Evolutionary conservation across 75 land plant species (phyloP), one percentile per base, ranked within the genome.

Genomic region (Selaginella moellendorffii): DNA sequence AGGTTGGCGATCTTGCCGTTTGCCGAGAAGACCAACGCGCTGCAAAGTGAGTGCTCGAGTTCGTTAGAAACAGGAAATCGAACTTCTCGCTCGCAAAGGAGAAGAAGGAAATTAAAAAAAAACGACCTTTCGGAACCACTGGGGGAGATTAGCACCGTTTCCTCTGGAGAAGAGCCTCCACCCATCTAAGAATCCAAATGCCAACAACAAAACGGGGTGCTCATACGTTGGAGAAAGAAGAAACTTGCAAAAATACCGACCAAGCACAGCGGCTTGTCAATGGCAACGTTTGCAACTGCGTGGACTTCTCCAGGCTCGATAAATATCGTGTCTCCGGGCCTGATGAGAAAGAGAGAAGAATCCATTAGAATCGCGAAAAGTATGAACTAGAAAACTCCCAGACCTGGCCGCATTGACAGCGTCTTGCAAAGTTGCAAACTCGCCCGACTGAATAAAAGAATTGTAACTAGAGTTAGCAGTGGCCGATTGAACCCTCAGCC

Each of bases 271-370:
- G 96, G 99, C 76, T 89, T 95, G 53, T 74, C 75, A 31, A 95
- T 86, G 68, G 75, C 81, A 56, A 95, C 74, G 64, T 89, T 86
- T 30, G 77, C 71, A 31, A 77, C 79, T 28, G 61, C 46, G 74
- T 95, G 90, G 31, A 31, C 74, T 25, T 68, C 82, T 51, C 96
- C 96, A 52, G 90, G 60, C 23, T 77, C 78, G 64, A 95, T 82
- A 2, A 95, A 69, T 54, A 95, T 82, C 30, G 99, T 95, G 30
- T 95, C 99, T 51, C 99, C 96, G 52, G 90, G 96, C 75, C 99
- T 95, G 66, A n/a, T n/a, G n/a, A n/a, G n/a, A n/a, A n/a, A n/a
- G n/a, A n/a, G n/a, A n/a, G n/a, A n/a, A n/a, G n/a, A n/a, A n/a
- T n/a, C n/a, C n/a, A n/a, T n/a, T n/a, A n/a, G n/a, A n/a, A n/a